These are phyloP conservation scores for Cryptosporidium ryanae DNA, from an alignment of 169 alveolate genomes.

Conservation along the genomic window DNA sequence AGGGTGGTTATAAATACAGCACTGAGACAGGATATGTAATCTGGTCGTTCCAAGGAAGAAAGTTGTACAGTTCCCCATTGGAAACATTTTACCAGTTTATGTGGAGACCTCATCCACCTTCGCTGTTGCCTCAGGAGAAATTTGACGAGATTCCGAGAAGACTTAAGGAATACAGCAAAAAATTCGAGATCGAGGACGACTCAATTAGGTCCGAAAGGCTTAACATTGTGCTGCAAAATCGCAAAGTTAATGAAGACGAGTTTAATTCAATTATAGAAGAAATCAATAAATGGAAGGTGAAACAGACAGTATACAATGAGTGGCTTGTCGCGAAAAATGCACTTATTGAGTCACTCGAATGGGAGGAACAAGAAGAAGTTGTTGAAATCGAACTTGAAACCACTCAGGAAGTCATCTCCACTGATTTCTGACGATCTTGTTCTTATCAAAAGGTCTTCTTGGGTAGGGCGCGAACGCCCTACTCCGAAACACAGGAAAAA, in stretches of 20 bases:
- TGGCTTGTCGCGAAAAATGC: constrained; percentile 51
- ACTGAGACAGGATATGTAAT: constrained; percentile 87
- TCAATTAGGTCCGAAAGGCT: constrained; percentile 82
- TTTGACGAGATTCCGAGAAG: constrained; percentile 86
- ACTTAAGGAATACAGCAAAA: constrained; percentile 84
- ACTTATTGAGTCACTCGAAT: constrained; percentile 41
- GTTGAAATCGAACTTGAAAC: constrained; percentile 68
- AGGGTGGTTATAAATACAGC: constrained; percentile 77
- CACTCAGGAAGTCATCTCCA: constrained; percentile 59
- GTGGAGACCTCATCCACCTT: constrained; percentile 91
- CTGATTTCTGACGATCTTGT: not conserved
- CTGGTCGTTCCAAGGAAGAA: constrained; percentile 91
- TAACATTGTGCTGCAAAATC: constrained; percentile 78
- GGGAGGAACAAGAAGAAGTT: constrained; percentile 75
- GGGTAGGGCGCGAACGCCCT: no score
- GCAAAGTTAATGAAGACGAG: constrained; percentile 79
- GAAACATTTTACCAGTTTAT: constrained; percentile 87
- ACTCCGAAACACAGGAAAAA: no score
- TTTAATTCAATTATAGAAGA: constrained; percentile 70
- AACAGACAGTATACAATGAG: constrained; percentile 58
- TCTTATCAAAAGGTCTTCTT: no score
- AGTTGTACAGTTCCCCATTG: constrained; percentile 82
- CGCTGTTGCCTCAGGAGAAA: constrained; percentile 82
- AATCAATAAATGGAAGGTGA: constrained; percentile 78
- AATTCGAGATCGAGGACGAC: constrained; percentile 81